Conservation (phyloP, 2,329 filamentous ascomycete species). For the Exophiala lecanii-corni region DNA sequence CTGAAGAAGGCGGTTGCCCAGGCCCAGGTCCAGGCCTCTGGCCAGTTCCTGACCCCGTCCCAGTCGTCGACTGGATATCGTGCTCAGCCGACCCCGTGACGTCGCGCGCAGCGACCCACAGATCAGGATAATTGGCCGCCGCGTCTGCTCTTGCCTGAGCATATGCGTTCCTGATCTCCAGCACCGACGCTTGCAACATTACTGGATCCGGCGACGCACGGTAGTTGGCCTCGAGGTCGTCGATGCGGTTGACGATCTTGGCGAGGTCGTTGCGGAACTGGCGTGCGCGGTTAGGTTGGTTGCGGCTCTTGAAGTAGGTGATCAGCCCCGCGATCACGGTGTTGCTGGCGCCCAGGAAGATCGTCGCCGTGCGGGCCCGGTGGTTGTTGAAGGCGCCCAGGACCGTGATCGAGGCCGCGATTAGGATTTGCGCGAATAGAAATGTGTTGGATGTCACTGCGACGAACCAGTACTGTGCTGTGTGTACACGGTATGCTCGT, state of each 20-base stretch:
- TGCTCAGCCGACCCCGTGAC: too few relatives aligned
- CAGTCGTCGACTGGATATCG: too few relatives aligned
- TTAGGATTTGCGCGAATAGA: constrained; percentile 15
- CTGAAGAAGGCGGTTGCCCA: too few relatives aligned
- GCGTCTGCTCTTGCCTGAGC: constrained; percentile 11
- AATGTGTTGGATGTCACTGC: constrained; percentile 8
- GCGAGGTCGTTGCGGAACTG: constrained; percentile 16
- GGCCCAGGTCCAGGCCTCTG: too few relatives aligned
- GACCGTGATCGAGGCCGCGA: constrained; percentile 13
- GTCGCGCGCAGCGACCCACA: constrained; percentile 11
- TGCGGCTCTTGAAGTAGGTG: constrained; percentile 19
- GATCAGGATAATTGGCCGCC: constrained; percentile 15
- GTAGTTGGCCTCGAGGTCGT: constrained; percentile 17
- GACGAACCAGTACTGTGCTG: constrained; percentile 18
- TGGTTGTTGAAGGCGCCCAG: constrained; percentile 13
- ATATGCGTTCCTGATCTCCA: constrained; percentile 10
- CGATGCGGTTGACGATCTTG: constrained; percentile 10
- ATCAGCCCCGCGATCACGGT: constrained; percentile 16
- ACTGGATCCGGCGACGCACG: constrained; percentile 2
- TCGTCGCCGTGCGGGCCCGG: constrained; percentile 12
- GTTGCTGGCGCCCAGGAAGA: constrained; percentile 16
- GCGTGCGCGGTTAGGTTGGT: constrained; percentile 17
- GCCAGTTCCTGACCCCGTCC: too few relatives aligned
- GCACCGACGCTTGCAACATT: constrained; percentile 3
- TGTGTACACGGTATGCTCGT: constrained; percentile 10